These are phyloP conservation scores for Mycena filopes DNA, from an alignment of 768 basidiomycete genomes.

Conservation along the genomic window DNA sequence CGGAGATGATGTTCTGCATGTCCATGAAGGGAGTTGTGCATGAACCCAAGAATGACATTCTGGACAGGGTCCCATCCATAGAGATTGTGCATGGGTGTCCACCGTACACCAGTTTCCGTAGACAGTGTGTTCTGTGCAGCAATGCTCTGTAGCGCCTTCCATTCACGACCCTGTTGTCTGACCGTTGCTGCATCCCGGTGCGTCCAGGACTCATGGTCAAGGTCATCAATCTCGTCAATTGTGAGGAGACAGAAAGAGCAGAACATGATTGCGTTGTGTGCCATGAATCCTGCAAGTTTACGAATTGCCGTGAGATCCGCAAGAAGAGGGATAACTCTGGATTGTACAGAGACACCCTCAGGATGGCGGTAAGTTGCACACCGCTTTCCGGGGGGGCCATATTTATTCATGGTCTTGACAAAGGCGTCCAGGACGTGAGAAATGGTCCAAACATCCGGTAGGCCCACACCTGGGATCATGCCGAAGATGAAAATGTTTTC, in stretches of 20 bases:
- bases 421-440: background rate
- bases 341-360: conserved; percentile 20
- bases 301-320: conserved; percentile 21
- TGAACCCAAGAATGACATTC: conserved; percentile 29
- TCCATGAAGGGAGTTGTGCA: conserved; percentile 37
- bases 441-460: background rate
- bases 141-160: no score
- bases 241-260: conserved; percentile 32
- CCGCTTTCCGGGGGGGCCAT: no score
- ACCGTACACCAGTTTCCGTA: conserved; percentile 25
- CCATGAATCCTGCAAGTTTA: conserved; percentile 30
- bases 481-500: background rate
- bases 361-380: conserved; percentile 12
- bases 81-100: conserved; percentile 22
- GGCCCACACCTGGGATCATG: background rate
- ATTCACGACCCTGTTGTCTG: no score
- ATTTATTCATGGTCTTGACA: background rate
- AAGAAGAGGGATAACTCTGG: conserved; percentile 30
- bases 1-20: conserved; percentile 27
- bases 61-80: conserved; percentile 29
- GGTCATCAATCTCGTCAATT: no score
- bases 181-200: no score
- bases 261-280: conserved; percentile 20
- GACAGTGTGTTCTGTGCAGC: background rate
- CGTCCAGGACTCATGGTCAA: no score